Evolutionary conservation across 176 grass and related monocot genomes (phyloP), one percentile per base, ranked within the genome.

Genomic region (Ensete ventricosum): DNA sequence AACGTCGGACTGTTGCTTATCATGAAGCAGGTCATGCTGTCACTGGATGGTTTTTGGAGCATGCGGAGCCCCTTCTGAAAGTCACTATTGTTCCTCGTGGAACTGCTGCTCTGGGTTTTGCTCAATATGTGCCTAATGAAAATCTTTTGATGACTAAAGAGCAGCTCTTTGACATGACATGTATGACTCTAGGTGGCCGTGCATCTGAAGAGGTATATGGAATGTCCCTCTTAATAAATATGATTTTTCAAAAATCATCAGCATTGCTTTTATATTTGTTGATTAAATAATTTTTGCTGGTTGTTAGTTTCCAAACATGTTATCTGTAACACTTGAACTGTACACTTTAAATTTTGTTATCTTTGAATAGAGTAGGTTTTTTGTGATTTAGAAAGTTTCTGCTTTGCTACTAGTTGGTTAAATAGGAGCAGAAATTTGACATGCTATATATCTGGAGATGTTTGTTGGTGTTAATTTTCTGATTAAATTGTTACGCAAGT

Each of bases 11-110:
- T 54, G 94, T 98, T 82, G 90, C 88, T 17, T 98, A 98, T 74
- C 94, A 98, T 83, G 94, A 98, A 83, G 90, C 94, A 20, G 90
- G 94, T 26, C 94, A 93, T 87, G 94, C 94, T 65, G 94, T 93
- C 78, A 88, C 78, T 76, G 90, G 94, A 78, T 98, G 90, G 88
- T 98, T 98, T 82, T 91, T 98, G 79, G 90, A 98, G 83, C 84
- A 98, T 83, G 90, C 90, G 14, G 90, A 98, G 62, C 90, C 94
- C 50, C 81, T 98, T 1, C 84, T 98, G 53, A 93, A 98, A 81
- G 94, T 98, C 52, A 98, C 94, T 71, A 97, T 97, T 75, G 84
- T 97, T 69, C 94, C 94, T 66, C 88, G 90, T 77, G 90, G 88
- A 79, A 93, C 88, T 26, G 88, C 94, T 63, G 80, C 94, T 83